phyloP scores from a whole-genome alignment of 2,329 filamentous ascomycete species.

The Nothophaeocryptopus gaeumannii region DNA sequence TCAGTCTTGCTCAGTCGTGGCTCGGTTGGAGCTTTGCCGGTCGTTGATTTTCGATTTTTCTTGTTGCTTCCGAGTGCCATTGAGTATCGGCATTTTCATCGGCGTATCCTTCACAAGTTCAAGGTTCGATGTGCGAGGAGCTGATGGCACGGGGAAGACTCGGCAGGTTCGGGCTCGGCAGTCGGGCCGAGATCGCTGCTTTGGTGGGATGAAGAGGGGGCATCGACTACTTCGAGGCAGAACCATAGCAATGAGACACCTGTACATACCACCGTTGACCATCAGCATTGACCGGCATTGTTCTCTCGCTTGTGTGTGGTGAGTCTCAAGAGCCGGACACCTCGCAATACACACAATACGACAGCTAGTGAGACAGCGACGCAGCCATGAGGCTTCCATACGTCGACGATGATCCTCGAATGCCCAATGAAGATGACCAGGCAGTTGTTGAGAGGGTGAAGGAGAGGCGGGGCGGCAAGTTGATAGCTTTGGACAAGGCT shows the following conservation, averaged over 20 bases:
- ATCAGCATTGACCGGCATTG: too few species aligned
- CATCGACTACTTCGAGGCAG: too few species aligned
- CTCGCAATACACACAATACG: neutral
- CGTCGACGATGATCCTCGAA: conserved; percentile 50
- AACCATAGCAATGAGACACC: too few species aligned
- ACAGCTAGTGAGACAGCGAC: neutral
- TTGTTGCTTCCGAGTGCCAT: conserved; percentile 23
- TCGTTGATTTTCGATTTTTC: neutral
- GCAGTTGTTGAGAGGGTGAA: conserved; percentile 52
- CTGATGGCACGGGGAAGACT: too few species aligned
- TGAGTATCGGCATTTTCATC: neutral
- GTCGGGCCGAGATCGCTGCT: too few species aligned
- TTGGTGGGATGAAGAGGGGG: too few species aligned
- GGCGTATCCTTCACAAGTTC: too few species aligned
- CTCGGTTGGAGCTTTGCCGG: neutral
- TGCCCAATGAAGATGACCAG: conserved; percentile 47
- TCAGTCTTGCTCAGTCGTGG: too few species aligned
- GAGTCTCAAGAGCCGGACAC: neutral
- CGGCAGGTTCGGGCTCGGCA: too few species aligned
- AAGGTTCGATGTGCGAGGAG: too few species aligned
- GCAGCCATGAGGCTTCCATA: conserved; percentile 55
- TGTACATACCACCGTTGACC: too few species aligned
- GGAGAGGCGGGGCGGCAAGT: conserved; percentile 49
- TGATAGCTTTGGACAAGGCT: conserved; percentile 54
- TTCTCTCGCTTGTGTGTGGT: neutral